These are phyloP conservation scores for Pichia thaimueangensis DNA, from an alignment of 805 yeast genomes.

Conservation along the genomic window DNA sequence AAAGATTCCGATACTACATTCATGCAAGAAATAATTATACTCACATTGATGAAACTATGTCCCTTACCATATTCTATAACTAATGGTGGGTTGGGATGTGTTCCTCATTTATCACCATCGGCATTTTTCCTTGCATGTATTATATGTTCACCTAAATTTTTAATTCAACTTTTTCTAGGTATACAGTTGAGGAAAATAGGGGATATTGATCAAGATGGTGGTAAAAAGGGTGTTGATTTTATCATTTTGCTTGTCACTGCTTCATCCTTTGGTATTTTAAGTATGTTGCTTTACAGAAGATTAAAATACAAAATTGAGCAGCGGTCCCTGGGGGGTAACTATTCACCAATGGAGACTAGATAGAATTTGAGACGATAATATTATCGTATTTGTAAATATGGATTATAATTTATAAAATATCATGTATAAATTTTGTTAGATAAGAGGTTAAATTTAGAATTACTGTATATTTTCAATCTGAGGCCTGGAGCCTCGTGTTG, in stretches of 20 bases:
- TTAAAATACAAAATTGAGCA: constrained; percentile 33
- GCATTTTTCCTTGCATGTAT: constrained; percentile 67
- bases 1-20: constrained; percentile 39
- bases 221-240: constrained; percentile 54
- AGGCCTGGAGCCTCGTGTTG: too few relatives aligned
- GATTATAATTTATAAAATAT: too few relatives aligned
- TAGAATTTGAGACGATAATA: too few relatives aligned
- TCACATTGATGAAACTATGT: constrained; percentile 72
- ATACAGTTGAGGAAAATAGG: constrained; percentile 66
- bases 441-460: too few relatives aligned
- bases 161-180: constrained; percentile 76
- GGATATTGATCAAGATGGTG: constrained; percentile 38
- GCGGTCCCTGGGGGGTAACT: background rate
- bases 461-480: too few relatives aligned
- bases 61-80: constrained; percentile 91
- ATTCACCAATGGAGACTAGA: background rate
- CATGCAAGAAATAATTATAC: constrained; percentile 55
- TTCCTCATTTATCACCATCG: constrained; percentile 62
- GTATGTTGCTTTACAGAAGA: constrained; percentile 60
- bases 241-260: constrained; percentile 54
- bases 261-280: constrained; percentile 48
- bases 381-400: too few relatives aligned
- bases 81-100: constrained; percentile 86
- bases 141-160: constrained; percentile 73
- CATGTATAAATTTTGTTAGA: too few relatives aligned